These are phyloP conservation scores for Cladorrhinum sp. DNA, from an alignment of 2,329 filamentous ascomycete genomes.

Conservation along the genomic window DNA sequence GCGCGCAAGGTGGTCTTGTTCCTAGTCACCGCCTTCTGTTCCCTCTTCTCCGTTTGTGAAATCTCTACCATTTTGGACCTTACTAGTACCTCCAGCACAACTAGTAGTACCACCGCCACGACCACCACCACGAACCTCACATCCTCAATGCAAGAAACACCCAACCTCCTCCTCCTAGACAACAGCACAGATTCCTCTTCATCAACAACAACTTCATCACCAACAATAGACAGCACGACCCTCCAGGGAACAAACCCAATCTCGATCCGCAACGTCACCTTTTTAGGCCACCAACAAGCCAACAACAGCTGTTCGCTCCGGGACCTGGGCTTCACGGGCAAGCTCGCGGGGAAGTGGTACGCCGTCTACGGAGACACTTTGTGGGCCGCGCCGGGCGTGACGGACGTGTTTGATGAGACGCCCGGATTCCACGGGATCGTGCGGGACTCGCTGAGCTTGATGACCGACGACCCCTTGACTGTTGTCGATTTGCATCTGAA, in stretches of 20 bases:
- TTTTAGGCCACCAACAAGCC: slow-evolving; percentile 37
- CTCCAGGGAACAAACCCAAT: slow-evolving; percentile 37
- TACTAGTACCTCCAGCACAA: too few species aligned
- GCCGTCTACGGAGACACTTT: slow-evolving; percentile 38
- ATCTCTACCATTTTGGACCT: too few species aligned
- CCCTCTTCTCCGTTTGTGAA: too few species aligned
- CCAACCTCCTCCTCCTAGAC: not conserved
- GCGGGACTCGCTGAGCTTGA: slow-evolving; percentile 37
- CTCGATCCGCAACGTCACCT: slow-evolving; percentile 27
- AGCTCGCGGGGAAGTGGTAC: slow-evolving; percentile 35
- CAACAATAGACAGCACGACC: slow-evolving; percentile 37
- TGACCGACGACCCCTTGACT: slow-evolving; percentile 33
- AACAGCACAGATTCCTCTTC: not conserved
- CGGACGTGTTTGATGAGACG: slow-evolving; percentile 30
- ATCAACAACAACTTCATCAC: not conserved
- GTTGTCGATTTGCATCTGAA: slow-evolving; percentile 38
- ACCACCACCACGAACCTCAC: not conserved
- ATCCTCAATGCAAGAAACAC: not conserved
- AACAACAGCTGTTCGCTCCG: slow-evolving; percentile 38
- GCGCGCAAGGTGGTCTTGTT: too few species aligned
- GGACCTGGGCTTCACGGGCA: slow-evolving; percentile 21
- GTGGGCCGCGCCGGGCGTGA: slow-evolving; percentile 36
- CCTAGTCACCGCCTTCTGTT: too few species aligned
- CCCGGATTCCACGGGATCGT: slow-evolving; percentile 41
- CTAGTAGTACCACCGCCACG: too few species aligned